Evolutionary conservation across 257 asterid species (phyloP), one percentile per base, ranked within the genome.

Genomic region (Solanum tarapatanum): DNA sequence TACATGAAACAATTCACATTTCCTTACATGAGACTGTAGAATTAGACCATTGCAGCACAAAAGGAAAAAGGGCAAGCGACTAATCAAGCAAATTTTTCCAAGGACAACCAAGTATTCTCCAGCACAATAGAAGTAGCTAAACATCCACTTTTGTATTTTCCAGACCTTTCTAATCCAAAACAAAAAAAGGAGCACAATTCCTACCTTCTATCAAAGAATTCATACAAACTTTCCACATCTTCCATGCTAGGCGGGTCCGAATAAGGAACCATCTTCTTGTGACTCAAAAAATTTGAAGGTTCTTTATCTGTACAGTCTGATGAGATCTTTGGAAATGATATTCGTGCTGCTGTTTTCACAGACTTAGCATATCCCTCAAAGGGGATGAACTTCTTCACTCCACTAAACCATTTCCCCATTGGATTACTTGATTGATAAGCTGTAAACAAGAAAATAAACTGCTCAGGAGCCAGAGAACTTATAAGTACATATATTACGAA

Each of bases 161-260:
- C 8, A 0, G 9, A 21, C 43, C 30, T 21, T 70, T 72, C 55
- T 7, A n/a, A n/a, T 39, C 19, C 55, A 76, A 39, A 35, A 64
- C 73, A 45, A 19, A 77, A 26, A 11, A 60, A 11, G 39, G 43
- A 16, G 36, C 62, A 69, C 35, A 68, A 87, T 69, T 32, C 88
- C 43, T 92, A 97, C 99, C 99, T 95, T 86, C 90, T 93, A n/a
- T 95, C 95, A 88, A 95, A 92, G 72, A 97, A 93, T 35, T 91
- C 92, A 91, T 90, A 90, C 87, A 97, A 85, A 69, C 85, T 91
- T 58, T 92, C 89, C 83, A 97, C 89, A 87, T 97, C 99, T 90
- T 88, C 89, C 14, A 8, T 90, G 69, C 91, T 90, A 13, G 99
- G 99, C 82, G 98, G 98, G 85, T 93, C 94, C 48, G 98, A 93